Conservation (phyloP, 1,139 yeast species). For the Suhomyces bribrorum region DNA sequence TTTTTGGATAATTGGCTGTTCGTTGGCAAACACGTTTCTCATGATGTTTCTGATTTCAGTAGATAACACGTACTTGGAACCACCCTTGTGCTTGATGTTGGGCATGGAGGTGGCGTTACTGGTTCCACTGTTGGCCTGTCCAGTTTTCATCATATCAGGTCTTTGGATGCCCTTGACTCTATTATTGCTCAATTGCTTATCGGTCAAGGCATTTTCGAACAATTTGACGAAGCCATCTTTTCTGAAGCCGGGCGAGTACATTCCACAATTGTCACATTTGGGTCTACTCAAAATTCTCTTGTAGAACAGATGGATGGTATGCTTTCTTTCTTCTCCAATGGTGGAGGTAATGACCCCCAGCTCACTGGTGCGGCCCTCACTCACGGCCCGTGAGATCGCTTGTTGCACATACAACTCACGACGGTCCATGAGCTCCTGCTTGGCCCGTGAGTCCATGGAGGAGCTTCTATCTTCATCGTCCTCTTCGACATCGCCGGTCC, state of each 20-base stretch:
- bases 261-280: slow-evolving; percentile 93
- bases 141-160: slow-evolving; percentile 61
- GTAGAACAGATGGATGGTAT: slow-evolving; percentile 73
- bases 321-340: slow-evolving; percentile 84
- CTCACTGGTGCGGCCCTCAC: slow-evolving; percentile 69
- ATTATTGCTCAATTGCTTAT: slow-evolving; percentile 78
- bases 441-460: slow-evolving; percentile 39
- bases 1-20: slow-evolving; percentile 59
- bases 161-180: slow-evolving; percentile 77
- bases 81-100: slow-evolving; percentile 57
- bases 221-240: slow-evolving; percentile 94
- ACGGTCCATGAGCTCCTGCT: slow-evolving; percentile 51
- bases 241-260: slow-evolving; percentile 91
- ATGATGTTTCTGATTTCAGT: slow-evolving; percentile 83
- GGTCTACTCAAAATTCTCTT: slow-evolving; percentile 70
- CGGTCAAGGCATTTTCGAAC: slow-evolving; percentile 82
- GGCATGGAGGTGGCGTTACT: slow-evolving; percentile 28
- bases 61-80: slow-evolving; percentile 82
- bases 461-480: slow-evolving; percentile 23
- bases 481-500: slow-evolving; percentile 32
- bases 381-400: slow-evolving; percentile 71
- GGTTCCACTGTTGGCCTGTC: slow-evolving; percentile 14
- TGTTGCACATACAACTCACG: slow-evolving; percentile 72
- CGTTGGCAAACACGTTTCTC: slow-evolving; percentile 72
- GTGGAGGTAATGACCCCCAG: slow-evolving; percentile 79